Evolutionary conservation across 495 filamentous ascomycete genomes (phyloP), one percentile per base, ranked within the genome.

Genomic region (Xylaria flabelliformis): DNA sequence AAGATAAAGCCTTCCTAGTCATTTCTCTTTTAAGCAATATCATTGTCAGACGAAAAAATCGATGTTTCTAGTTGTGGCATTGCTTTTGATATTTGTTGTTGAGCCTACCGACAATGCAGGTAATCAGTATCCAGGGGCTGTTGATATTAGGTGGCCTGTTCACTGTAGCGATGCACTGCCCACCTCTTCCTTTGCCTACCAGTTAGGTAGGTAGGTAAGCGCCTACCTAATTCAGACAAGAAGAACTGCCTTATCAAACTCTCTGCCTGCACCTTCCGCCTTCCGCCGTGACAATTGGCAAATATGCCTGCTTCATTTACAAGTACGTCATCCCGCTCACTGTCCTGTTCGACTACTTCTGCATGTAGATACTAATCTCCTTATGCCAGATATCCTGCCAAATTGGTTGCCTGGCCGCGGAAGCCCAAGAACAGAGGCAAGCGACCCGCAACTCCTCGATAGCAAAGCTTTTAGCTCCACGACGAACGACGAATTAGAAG

Each of bases 241-340:
- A 32, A 56, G 53, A 32, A 26, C 26, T 32, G 24, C 26, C 7
- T 63, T 63, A 41, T 44, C 10, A 41, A 41, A 63, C 10, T n/a
- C 61, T 42, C n/a, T 50, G 10, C 39, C 39, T n/a, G 15, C 64
- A 67, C 32, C 21, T 67, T 32, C 24, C 48, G 55, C 32, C 21
- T 67, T 32, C 24, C 48, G 15, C 17, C 64, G 9, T 53, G 29
- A 34, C 61, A 67, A 67, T 29, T 2, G 19, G 46, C 44, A 9
- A 56, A 56, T 17, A 67, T 67, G 65, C 4, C 65, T 39, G 50
- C 50, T 56, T 4, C 50, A 29, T 44, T 24, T 42, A 44, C 65
- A 67, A 56, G 48, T 56, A 67, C 32, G 50, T 55, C 50, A 44
- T 56, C 34, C n/a, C 8, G 13, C 46, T 39, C 58, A 29, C 10